Evolutionary conservation across 1,284 basidiomycete species (phyloP).

Genomic region (Leucoagaricus sp.): DNA sequence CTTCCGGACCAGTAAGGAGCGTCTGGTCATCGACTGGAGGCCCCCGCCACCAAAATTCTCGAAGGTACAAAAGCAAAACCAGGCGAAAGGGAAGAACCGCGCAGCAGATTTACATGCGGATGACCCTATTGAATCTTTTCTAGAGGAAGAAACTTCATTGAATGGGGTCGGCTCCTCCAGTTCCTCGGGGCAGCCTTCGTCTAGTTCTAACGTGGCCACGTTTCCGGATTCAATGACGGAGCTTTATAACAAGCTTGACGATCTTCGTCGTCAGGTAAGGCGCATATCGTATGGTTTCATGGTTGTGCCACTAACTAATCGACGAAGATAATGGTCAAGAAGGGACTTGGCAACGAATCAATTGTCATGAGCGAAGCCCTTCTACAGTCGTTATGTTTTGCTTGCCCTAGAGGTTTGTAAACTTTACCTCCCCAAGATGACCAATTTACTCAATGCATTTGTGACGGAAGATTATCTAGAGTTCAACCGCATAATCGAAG

Average conservation of each 20-base stretch:
- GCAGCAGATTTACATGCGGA: not conserved
- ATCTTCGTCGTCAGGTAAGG: constrained; percentile 1
- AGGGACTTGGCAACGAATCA: not conserved
- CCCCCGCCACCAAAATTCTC: constrained; percentile 11
- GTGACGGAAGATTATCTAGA: constrained; percentile 1
- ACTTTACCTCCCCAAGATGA: not conserved
- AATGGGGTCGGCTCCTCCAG: not conserved
- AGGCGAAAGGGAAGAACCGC: constrained; percentile 5
- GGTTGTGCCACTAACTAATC: not conserved
- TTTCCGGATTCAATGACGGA: not conserved
- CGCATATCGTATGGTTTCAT: not conserved
- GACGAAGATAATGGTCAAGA: constrained; percentile 3
- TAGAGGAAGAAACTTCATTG: constrained; percentile 6
- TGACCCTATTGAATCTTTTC: constrained; percentile 12
- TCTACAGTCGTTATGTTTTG: constrained; percentile 1
- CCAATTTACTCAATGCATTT: not conserved
- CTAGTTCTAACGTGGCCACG: not conserved
- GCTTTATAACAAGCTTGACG: constrained; percentile 7
- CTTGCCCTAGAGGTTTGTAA: constrained; percentile 8
- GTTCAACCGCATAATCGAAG: constrained; percentile 3
- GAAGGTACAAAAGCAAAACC: not conserved
- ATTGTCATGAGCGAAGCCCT: constrained; percentile 5
- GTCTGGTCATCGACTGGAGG: constrained; percentile 15
- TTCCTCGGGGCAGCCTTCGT: not conserved
- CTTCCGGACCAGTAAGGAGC: not conserved